These are phyloP conservation scores for Flueggea neowawraea DNA, from an alignment of 441 rosid genomes.

Conservation along the genomic window DNA sequence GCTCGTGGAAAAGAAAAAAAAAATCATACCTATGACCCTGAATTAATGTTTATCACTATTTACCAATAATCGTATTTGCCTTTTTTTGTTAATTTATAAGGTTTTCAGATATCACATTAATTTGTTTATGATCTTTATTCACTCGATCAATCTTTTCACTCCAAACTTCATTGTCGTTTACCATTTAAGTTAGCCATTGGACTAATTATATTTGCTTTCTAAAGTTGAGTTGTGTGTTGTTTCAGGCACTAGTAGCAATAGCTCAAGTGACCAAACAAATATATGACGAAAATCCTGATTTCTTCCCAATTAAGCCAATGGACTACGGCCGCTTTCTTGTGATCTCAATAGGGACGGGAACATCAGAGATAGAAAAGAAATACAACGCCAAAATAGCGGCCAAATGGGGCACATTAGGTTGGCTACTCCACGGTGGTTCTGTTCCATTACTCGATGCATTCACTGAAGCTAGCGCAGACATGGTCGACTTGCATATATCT, in stretches of 20 bases:
- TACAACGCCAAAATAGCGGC: conserved; percentile 27
- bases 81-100: no score
- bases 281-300: conserved; percentile 17
- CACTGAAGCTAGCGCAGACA: conserved; percentile 37
- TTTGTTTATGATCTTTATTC: no score
- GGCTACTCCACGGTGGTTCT: conserved; percentile 22
- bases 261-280: conserved; percentile 28
- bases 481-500: conserved; percentile 33
- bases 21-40: no score
- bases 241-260: conserved; percentile 32
- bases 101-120: not conserved
- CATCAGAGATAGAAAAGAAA: conserved; percentile 18
- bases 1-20: no score
- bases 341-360: conserved; percentile 32
- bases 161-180: no score
- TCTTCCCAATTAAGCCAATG: conserved; percentile 24
- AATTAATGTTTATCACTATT: no score
- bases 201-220: not conserved
- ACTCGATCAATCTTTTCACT: no score
- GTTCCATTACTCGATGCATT: conserved; percentile 38
- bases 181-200: no score
- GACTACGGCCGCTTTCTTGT: conserved; percentile 29
- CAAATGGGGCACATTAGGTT: conserved; percentile 31
- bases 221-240: not conserved
- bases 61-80: no score